These are phyloP conservation scores for Phytophthora pinifolia DNA, from an alignment of 352 stramenopile species.

Conservation along the genomic window DNA sequence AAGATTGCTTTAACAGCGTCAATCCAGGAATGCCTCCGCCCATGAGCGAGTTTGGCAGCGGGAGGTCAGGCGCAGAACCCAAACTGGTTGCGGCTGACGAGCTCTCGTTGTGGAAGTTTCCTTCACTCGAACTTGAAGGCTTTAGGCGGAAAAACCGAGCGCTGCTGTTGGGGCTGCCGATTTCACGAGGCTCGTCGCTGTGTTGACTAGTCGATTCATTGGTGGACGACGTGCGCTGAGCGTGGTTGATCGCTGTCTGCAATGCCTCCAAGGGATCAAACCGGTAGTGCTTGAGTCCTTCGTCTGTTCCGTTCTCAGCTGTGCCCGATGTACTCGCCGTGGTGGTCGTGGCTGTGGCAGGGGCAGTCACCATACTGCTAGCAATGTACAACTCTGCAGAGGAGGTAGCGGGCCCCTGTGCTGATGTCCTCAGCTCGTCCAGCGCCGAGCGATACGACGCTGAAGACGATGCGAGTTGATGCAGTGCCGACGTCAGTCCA, in stretches of 20 bases:
- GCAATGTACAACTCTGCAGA: not conserved
- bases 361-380: not conserved
- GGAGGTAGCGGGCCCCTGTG: slow-evolving; percentile 16
- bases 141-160: slow-evolving; percentile 23
- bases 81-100: slow-evolving; percentile 15
- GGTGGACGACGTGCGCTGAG: slow-evolving; percentile 26
- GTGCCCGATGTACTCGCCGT: slow-evolving; percentile 13
- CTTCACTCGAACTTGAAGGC: slow-evolving; percentile 5
- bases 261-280: slow-evolving; percentile 67
- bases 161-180: slow-evolving; percentile 19
- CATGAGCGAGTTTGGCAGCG: slow-evolving; percentile 74
- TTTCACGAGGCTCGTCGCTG: slow-evolving; percentile 6
- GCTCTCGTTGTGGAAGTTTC: slow-evolving; percentile 2
- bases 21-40: slow-evolving; percentile 65
- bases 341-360: slow-evolving; percentile 1
- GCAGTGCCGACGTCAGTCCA: slow-evolving; percentile 34
- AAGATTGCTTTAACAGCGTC: not conserved
- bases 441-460: slow-evolving; percentile 41
- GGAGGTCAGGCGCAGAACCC: slow-evolving; percentile 38
- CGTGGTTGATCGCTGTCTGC: slow-evolving; percentile 57
- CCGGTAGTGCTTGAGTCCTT: slow-evolving; percentile 30
- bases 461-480: slow-evolving; percentile 61
- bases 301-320: slow-evolving; percentile 1
- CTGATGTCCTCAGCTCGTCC: slow-evolving; percentile 19
- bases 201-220: not conserved